Evolutionary conservation across 305 asterid species (phyloP).

Genomic region (Plantago rigida): DNA sequence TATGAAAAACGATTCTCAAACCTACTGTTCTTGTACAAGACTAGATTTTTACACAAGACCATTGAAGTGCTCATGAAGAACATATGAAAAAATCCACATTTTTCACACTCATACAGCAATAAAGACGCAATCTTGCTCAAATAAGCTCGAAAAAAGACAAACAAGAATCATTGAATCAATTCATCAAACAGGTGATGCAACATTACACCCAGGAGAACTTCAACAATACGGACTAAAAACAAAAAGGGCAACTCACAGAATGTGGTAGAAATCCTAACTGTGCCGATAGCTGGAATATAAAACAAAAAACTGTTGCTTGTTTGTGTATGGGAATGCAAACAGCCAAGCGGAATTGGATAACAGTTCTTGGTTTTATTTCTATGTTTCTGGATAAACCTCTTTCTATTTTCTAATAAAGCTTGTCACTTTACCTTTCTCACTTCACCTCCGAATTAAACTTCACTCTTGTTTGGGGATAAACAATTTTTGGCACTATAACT

Average conservation of each 20-base stretch:
- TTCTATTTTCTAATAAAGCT: background rate
- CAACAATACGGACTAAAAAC: constrained; percentile 7
- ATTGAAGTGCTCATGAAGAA: constrained; percentile 87
- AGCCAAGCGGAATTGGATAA: constrained; percentile 51
- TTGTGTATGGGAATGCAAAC: constrained; percentile 30
- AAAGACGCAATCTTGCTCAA: constrained; percentile 36
- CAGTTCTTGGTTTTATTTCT: constrained; percentile 34
- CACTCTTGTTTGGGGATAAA: too few species aligned
- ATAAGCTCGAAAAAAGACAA: constrained; percentile 24
- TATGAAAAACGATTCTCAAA: constrained; percentile 27
- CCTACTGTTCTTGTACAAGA: constrained; percentile 33
- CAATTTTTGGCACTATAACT: too few species aligned
- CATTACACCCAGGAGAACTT: constrained; percentile 28
- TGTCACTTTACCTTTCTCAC: background rate
- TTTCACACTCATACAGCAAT: constrained; percentile 48
- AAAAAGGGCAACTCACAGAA: constrained; percentile 11
- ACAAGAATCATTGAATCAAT: constrained; percentile 31
- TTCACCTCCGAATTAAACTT: too few species aligned
- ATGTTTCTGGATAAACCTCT: background rate
- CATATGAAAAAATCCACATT: constrained; percentile 57
- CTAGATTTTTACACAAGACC: constrained; percentile 51
- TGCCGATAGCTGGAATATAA: constrained; percentile 1
- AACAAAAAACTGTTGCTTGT: constrained; percentile 28
- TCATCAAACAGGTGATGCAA: constrained; percentile 20
- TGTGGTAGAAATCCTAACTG: constrained; percentile 25